These are phyloP conservation scores for Diaporthe citri DNA, from an alignment of 2,329 filamentous ascomycete species.

Conservation along the genomic window DNA sequence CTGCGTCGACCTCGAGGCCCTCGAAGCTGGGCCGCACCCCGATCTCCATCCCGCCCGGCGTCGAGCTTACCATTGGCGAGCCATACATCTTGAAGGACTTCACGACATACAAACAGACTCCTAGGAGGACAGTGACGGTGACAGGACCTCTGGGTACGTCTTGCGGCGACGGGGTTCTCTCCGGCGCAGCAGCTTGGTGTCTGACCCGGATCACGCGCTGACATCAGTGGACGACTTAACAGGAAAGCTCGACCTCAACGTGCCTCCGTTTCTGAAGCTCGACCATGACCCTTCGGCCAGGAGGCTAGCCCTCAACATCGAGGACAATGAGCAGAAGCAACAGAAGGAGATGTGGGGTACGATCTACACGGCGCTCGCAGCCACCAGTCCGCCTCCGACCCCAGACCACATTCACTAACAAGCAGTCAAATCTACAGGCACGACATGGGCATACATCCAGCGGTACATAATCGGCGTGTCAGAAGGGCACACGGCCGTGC, in stretches of 20 bases:
- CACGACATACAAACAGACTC: constrained; percentile 71
- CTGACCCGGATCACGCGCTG: constrained; percentile 38
- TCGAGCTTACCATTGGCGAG: constrained; percentile 80
- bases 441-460: constrained; percentile 88
- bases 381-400: not conserved
- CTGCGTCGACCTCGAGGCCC: constrained; percentile 72
- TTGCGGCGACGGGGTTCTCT: not conserved
- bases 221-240: constrained; percentile 39
- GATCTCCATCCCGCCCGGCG: constrained; percentile 85
- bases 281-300: constrained; percentile 73
- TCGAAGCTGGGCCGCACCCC: constrained; percentile 91
- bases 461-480: constrained; percentile 95
- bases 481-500: constrained; percentile 93
- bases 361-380: not conserved
- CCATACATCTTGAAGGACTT: constrained; percentile 65
- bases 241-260: constrained; percentile 81
- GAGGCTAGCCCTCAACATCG: constrained; percentile 77
- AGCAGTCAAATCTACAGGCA: constrained; percentile 68
- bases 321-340: constrained; percentile 75
- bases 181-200: constrained; percentile 9
- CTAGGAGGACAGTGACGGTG: constrained; percentile 78
- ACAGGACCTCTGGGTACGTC: constrained; percentile 82
- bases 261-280: constrained; percentile 84
- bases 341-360: constrained; percentile 97
- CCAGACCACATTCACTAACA: constrained; percentile 42